Evolutionary conservation across 1,284 basidiomycete genomes (phyloP).

Genomic region (Boletellus deceptivus): DNA sequence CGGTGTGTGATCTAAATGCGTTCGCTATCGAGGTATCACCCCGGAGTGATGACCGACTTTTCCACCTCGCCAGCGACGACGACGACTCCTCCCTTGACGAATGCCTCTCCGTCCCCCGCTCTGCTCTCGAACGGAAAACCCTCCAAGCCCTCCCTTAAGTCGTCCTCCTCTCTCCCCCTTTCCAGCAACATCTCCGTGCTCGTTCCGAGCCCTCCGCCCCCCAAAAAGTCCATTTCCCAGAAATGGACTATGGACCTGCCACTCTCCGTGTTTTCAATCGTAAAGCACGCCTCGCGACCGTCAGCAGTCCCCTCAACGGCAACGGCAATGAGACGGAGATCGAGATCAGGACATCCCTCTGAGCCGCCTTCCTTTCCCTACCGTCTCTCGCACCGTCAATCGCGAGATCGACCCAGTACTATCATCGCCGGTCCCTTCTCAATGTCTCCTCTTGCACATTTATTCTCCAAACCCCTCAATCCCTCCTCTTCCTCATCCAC

Average conservation of each 20-base stretch:
- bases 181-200: slow-evolving; percentile 42
- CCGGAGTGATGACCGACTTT: too few relatives aligned
- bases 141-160: slow-evolving; percentile 86
- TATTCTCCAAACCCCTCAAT: slow-evolving; percentile 47
- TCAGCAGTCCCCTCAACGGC: slow-evolving; percentile 35
- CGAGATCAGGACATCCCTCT: slow-evolving; percentile 44
- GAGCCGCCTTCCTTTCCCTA: slow-evolving; percentile 36
- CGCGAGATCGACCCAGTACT: slow-evolving; percentile 44
- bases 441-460: slow-evolving; percentile 26
- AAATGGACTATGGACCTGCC: slow-evolving; percentile 64
- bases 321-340: slow-evolving; percentile 76
- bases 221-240: slow-evolving; percentile 90
- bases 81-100: too few relatives aligned
- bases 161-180: slow-evolving; percentile 56
- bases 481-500: slow-evolving; percentile 41
- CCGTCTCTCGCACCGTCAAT: slow-evolving; percentile 55
- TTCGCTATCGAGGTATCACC: too few relatives aligned
- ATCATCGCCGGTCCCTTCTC: slow-evolving; percentile 45
- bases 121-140: slow-evolving; percentile 85
- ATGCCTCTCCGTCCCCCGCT: too few relatives aligned
- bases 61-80: too few relatives aligned
- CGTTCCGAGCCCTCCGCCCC: slow-evolving; percentile 74
- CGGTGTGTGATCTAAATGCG: too few relatives aligned
- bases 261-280: slow-evolving; percentile 83
- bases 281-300: slow-evolving; percentile 78